phyloP scores from a whole-genome alignment of 2,329 filamentous ascomycete genomes.

The Epichloe sylvatica region DNA sequence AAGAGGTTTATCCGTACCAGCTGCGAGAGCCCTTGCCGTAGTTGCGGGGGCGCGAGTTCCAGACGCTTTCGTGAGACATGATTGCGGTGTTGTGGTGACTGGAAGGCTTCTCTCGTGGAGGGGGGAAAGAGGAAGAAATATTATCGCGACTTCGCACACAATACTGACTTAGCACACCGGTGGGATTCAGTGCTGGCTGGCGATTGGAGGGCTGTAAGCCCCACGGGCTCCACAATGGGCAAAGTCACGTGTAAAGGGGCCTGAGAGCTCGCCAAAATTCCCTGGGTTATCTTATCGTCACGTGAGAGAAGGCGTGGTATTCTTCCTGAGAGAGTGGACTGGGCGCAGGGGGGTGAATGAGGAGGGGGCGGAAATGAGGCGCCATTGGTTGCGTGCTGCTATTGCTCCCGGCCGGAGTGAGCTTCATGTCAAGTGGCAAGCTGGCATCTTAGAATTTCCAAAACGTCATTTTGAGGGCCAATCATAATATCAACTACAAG shows the following conservation, averaged over 20 bases:
- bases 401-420: not conserved
- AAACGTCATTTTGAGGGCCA: not conserved
- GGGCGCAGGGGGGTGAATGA: not conserved
- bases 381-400: not conserved
- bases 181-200: conserved; percentile 13
- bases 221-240: conserved; percentile 9
- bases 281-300: conserved; percentile 9
- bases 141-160: conserved; percentile 5
- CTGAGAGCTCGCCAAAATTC: not conserved
- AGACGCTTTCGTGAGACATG: conserved; percentile 82
- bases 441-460: not conserved
- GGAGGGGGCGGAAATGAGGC: not conserved
- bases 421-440: conserved; percentile 1
- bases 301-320: conserved; percentile 3
- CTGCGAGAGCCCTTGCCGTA: conserved; percentile 93
- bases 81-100: conserved; percentile 23
- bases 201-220: conserved; percentile 25
- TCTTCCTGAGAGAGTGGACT: not conserved
- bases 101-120: conserved; percentile 9
- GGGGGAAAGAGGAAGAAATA: conserved; percentile 5
- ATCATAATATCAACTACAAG: not conserved
- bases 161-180: conserved; percentile 2
- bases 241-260: conserved; percentile 1
- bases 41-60: conserved; percentile 94
- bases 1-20: conserved; percentile 53